Percentiles rank a stretch among this genome's conserved stretches.
These are phyloP conservation scores for Ajuga chamaepitys DNA, from an alignment of 257 asterid genomes.

Conservation along the genomic window DNA sequence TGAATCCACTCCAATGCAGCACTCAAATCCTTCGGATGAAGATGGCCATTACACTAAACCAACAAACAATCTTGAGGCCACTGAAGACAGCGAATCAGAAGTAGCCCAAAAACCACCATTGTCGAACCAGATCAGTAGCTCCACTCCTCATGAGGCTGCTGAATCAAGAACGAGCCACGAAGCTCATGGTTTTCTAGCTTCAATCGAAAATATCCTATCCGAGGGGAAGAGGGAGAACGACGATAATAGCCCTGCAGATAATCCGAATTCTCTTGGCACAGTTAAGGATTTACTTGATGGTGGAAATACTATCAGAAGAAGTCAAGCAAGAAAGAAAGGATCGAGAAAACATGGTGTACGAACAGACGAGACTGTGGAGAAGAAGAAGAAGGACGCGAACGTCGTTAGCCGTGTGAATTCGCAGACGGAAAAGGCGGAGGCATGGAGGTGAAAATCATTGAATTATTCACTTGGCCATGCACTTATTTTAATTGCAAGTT, in stretches of 20 bases:
- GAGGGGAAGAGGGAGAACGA: constrained; percentile 17
- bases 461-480: constrained; percentile 7
- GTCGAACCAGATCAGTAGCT: constrained; percentile 4
- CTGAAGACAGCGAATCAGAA: constrained; percentile 16
- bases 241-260: constrained; percentile 11
- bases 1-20: constrained; percentile 26
- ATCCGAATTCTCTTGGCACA: not conserved
- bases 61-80: not conserved
- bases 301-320: constrained; percentile 9
- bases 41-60: constrained; percentile 26
- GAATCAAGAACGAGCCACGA: constrained; percentile 18
- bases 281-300: not conserved
- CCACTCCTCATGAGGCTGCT: constrained; percentile 9
- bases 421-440: constrained; percentile 44
- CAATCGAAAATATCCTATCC: constrained; percentile 27
- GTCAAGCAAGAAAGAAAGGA: constrained; percentile 36
- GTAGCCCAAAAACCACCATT: constrained; percentile 9
- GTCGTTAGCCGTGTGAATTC: constrained; percentile 47
- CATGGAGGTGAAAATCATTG: constrained; percentile 55
- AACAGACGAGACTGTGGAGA: constrained; percentile 26
- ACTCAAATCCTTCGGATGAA: constrained; percentile 37
- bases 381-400: constrained; percentile 31
- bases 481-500: not conserved
- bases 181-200: constrained; percentile 21
- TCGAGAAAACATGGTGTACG: constrained; percentile 21